Base-by-base conservation (phyloP, 305 asterid species). In the Plantago lanceolata region DNA sequence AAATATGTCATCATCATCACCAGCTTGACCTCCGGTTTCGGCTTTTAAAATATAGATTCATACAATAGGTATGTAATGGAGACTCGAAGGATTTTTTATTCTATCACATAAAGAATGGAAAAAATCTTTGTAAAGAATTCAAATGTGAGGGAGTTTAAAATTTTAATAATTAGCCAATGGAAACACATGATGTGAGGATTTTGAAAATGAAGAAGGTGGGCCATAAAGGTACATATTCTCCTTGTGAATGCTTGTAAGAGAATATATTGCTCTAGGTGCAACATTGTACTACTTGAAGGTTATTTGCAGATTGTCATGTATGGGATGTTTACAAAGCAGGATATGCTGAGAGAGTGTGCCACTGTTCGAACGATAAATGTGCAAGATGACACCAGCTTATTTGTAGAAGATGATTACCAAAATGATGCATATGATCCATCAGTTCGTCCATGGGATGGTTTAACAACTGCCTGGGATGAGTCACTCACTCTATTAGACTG, bases 251-350 rank as follows among this genome's bases (percentile, higher is more conserved):
- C 96, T 65, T 95, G 97, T 66, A 90, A 94, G 81, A 90, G 88
- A 78, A 90, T 85, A 96, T 94, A 94, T 74, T 94, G 99, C 73
- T 88, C 99, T 66, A 84, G 99, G 75, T 94, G 99, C 92, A 88
- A 90, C 21, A 97, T 97, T 15, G 78, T 94, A 80, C 72, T 94
- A 73, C 96, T 90, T 60, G 99, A 94, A 82, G 99, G 87, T 70
- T 94, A 81, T 66, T 24, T 78, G 75, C 97, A 90, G 84, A 88
- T 90, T 86, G 87, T 85, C 76, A 81, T 88, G 88, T 86, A 88
- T 72, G 96, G 95, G 26, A 94, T 86, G 83, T 90, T 97, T 64
- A 69, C 77, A 78, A 94, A 83, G 72, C 96, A 82, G 73, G 96
- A 84, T 73, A 84, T 74, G 69, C 61, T 77, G 12, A 78, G 72